Percentiles rank a stretch among this genome's conserved stretches.
Conservation (phyloP, 805 yeast genomes). For the Ogataea ganodermae region DNA sequence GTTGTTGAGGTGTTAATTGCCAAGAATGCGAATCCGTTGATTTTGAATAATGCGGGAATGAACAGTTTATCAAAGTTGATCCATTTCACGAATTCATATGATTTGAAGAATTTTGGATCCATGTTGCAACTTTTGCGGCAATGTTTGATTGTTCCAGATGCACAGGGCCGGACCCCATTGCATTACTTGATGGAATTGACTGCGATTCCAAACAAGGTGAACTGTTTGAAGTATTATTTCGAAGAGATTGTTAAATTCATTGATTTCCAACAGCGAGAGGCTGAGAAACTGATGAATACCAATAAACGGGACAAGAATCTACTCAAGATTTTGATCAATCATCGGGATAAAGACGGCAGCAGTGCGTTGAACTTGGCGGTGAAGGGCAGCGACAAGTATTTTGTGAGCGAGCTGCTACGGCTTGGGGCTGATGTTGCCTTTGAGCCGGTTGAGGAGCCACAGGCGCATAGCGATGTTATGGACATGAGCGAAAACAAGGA, state of each 20-base stretch:
- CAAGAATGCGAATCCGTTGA: conserved; percentile 62
- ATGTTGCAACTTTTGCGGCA: conserved; percentile 62
- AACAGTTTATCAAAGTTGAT: conserved; percentile 70
- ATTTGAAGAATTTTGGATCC: conserved; percentile 57
- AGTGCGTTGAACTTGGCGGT: conserved; percentile 83
- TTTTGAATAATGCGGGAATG: conserved; percentile 57
- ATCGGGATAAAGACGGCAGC: conserved; percentile 80
- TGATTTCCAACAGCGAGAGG: conserved; percentile 33
- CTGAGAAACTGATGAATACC: conserved; percentile 25
- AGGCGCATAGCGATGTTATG: neutral
- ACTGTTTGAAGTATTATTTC: conserved; percentile 58
- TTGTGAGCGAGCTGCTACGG: conserved; percentile 45
- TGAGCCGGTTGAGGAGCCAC: no score
- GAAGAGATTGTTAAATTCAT: conserved; percentile 33
- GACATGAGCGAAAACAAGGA: conserved; percentile 53
- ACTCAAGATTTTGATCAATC: conserved; percentile 63
- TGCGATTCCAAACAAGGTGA: conserved; percentile 44
- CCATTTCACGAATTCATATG: conserved; percentile 72
- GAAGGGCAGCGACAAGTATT: conserved; percentile 49
- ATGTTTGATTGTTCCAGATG: conserved; percentile 71
- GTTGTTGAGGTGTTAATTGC: conserved; percentile 57
- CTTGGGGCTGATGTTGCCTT: conserved; percentile 47
- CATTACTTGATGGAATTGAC: conserved; percentile 65
- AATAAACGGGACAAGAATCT: conserved; percentile 39
- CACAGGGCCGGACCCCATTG: conserved; percentile 68